Conservation (phyloP, 768 basidiomycete species). For the Lenzites betulinus region DNA sequence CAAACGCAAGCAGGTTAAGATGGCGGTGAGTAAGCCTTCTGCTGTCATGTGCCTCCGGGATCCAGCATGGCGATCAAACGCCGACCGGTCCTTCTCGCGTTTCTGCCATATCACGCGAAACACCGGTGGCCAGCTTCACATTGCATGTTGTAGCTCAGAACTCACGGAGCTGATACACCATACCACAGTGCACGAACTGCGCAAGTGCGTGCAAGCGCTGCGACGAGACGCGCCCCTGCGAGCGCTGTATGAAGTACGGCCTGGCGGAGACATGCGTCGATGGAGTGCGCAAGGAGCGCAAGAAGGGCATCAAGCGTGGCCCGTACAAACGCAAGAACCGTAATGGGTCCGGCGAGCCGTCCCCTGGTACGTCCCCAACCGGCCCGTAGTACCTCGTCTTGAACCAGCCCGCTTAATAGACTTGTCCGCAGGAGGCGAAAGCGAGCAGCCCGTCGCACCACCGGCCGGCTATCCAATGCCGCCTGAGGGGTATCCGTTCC, state of each 20-base stretch:
- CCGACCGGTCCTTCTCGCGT: constrained; percentile 15
- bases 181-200: constrained; percentile 53
- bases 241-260: constrained; percentile 65
- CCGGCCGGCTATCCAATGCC: constrained; percentile 31
- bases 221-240: constrained; percentile 61
- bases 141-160: not conserved
- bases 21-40: constrained; percentile 46
- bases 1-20: constrained; percentile 61
- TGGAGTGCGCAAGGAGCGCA: constrained; percentile 64
- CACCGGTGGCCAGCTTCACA: constrained; percentile 5
- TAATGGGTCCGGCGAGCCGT: constrained; percentile 20
- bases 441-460: constrained; percentile 12
- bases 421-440: constrained; percentile 11
- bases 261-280: constrained; percentile 58
- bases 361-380: constrained; percentile 18
- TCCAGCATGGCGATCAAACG: not conserved
- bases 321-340: constrained; percentile 59
- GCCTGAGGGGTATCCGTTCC: constrained; percentile 48
- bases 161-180: no score
- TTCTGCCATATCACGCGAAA: constrained; percentile 5
- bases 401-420: constrained; percentile 1
- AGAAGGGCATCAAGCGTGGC: constrained; percentile 59
- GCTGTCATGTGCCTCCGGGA: constrained; percentile 3
- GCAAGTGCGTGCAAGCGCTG: constrained; percentile 60
- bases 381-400: not conserved